These are phyloP conservation scores for Mycena rosella DNA, from an alignment of 768 basidiomycete species.

Conservation along the genomic window DNA sequence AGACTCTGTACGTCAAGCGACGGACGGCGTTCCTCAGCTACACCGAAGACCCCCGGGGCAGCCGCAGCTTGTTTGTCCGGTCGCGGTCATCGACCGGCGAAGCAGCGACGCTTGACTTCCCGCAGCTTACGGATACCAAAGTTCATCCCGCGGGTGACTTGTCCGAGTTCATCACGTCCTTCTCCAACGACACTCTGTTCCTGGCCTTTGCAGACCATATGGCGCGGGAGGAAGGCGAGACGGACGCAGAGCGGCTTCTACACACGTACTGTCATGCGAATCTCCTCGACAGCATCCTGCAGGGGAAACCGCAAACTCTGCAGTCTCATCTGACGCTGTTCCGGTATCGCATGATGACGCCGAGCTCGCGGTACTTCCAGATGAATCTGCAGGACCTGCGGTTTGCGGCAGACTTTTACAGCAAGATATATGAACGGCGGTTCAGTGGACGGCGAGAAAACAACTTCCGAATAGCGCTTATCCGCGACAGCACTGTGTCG, in stretches of 20 bases:
- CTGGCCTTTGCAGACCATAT: constrained; percentile 87
- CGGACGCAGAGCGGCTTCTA: constrained; percentile 71
- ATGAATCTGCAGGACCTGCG: constrained; percentile 79
- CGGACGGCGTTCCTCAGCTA: constrained; percentile 94
- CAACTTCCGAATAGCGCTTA: constrained; percentile 73
- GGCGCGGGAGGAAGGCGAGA: constrained; percentile 71
- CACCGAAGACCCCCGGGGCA: constrained; percentile 93
- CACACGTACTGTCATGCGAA: constrained; percentile 81
- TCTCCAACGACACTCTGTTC: constrained; percentile 85
- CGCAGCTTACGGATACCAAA: constrained; percentile 76
- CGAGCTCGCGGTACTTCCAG: constrained; percentile 71
- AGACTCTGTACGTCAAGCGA: constrained; percentile 93
- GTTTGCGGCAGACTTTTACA: constrained; percentile 83
- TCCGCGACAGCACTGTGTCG: constrained; percentile 79
- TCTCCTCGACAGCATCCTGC: constrained; percentile 88
- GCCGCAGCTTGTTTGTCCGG: constrained; percentile 90
- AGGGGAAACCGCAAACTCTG: constrained; percentile 87
- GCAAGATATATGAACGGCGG: constrained; percentile 77
- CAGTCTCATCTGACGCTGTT: constrained; percentile 82
- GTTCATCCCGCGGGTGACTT: constrained; percentile 80
- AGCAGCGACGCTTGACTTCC: constrained; percentile 88
- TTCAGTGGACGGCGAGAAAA: constrained; percentile 81
- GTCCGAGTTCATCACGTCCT: constrained; percentile 87
- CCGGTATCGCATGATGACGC: constrained; percentile 72
- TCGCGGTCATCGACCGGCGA: constrained; percentile 89